Evolutionary conservation across 2,329 filamentous ascomycete species (phyloP).

Genomic region (Ophiostoma tasmaniense): DNA sequence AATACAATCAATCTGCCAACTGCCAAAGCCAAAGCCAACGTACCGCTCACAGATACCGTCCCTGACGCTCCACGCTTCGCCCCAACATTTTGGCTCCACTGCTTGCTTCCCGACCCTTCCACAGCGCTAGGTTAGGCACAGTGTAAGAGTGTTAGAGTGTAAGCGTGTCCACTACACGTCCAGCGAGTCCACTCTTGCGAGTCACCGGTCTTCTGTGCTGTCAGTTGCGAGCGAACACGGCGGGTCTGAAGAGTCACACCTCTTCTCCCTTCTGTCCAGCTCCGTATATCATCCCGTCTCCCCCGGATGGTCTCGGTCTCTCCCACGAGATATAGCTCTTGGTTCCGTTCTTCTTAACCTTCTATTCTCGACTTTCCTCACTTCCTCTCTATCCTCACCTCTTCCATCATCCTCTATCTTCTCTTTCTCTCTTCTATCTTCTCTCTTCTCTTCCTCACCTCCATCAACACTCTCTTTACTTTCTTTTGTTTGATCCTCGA

Average conservation of each 20-base stretch:
- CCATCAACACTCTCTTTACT: slow-evolving; percentile 4
- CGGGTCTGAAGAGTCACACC: slow-evolving; percentile 39
- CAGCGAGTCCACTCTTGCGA: slow-evolving; percentile 4
- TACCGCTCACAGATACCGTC: too few relatives aligned
- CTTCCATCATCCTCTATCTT: too few relatives aligned
- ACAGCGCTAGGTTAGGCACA: slow-evolving; percentile 11
- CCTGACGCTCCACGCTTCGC: slow-evolving; percentile 5
- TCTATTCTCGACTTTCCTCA: not conserved
- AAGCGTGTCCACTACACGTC: not conserved
- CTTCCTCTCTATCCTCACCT: not conserved
- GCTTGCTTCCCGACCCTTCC: slow-evolving; percentile 9
- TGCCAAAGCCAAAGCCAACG: too few relatives aligned
- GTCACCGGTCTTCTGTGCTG: slow-evolving; percentile 12
- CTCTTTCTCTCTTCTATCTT: not conserved
- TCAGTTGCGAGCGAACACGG: slow-evolving; percentile 26
- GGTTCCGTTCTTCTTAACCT: not conserved
- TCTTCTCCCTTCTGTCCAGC: slow-evolving; percentile 36
- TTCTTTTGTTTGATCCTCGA: slow-evolving; percentile 4
- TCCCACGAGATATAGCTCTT: slow-evolving; percentile 14
- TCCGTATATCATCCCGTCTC: slow-evolving; percentile 27
- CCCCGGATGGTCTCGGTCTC: slow-evolving; percentile 34
- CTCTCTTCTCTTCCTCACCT: not conserved
- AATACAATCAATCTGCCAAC: not conserved
- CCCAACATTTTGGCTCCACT: slow-evolving; percentile 10
- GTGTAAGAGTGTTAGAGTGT: not conserved